Conservation (phyloP, 805 yeast species). For the Metschnikowia shivogae region DNA sequence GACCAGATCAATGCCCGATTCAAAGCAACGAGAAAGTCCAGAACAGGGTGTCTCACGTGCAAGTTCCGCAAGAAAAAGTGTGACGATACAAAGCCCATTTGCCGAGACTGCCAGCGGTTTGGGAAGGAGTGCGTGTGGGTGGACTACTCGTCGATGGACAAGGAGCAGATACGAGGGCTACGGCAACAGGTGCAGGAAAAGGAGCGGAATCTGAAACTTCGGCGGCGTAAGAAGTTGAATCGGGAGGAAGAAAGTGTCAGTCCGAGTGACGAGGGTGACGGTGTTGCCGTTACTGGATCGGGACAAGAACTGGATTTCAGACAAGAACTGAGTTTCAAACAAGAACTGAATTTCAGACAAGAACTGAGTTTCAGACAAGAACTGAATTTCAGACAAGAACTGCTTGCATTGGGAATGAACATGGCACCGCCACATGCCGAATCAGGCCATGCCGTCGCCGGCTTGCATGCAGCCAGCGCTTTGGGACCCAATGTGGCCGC, state of each 20-base stretch:
- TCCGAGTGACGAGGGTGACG: neutral
- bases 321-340: too few relatives aligned
- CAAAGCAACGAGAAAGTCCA: constrained; percentile 27
- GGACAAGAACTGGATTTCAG: too few relatives aligned
- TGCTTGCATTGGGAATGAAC: too few relatives aligned
- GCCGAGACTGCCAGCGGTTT: constrained; percentile 48
- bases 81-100: constrained; percentile 46
- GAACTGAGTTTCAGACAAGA: too few relatives aligned
- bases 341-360: too few relatives aligned
- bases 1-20: neutral
- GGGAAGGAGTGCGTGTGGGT: constrained; percentile 47
- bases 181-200: constrained; percentile 34
- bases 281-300: too few relatives aligned
- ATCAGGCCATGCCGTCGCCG: too few relatives aligned
- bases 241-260: constrained; percentile 11
- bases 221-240: constrained; percentile 27
- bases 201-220: constrained; percentile 39
- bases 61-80: constrained; percentile 61
- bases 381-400: too few relatives aligned
- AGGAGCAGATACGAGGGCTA: constrained; percentile 32
- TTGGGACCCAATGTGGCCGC: too few relatives aligned
- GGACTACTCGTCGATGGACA: constrained; percentile 40
- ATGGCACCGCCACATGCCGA: too few relatives aligned
- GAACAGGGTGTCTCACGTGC: constrained; percentile 66
- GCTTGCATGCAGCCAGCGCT: too few relatives aligned